These are phyloP conservation scores for Diaporthe vexans DNA, from an alignment of 2,329 filamentous ascomycete species.

Conservation along the genomic window DNA sequence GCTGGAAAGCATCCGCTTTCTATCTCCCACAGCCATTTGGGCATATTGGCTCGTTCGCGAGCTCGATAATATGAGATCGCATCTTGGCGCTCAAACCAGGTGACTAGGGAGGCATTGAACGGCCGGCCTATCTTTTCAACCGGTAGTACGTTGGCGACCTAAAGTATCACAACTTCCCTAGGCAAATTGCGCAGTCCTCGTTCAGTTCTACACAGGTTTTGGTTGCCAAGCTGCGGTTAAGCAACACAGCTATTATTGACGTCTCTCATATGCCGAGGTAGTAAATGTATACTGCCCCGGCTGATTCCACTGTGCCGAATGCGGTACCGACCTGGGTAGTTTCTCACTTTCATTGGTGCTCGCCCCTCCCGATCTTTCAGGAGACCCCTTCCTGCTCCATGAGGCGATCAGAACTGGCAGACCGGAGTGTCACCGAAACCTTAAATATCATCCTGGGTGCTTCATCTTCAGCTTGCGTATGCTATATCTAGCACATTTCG, in stretches of 20 bases:
- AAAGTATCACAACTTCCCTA: background rate
- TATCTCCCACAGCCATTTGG: background rate
- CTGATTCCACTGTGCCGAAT: background rate
- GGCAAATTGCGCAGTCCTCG: no score
- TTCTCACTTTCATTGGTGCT: background rate
- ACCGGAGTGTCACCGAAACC: slow-evolving; percentile 10
- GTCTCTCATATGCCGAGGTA: background rate
- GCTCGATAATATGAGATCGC: background rate
- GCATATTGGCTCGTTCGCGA: background rate
- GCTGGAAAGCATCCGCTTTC: background rate
- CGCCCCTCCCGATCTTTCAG: no score
- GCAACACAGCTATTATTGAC: background rate
- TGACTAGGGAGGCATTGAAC: background rate
- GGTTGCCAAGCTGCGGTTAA: background rate
- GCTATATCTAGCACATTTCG: background rate
- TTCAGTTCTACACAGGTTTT: background rate
- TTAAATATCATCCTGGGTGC: background rate
- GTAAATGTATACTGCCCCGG: background rate
- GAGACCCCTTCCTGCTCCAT: background rate
- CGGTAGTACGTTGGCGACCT: background rate
- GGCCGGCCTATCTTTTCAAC: background rate
- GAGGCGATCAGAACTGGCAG: background rate
- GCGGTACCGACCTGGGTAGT: background rate
- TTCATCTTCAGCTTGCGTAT: background rate
- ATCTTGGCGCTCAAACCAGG: background rate